Conservation (phyloP, 2,329 filamentous ascomycete genomes). For the Amesomyces nigricolor region DNA sequence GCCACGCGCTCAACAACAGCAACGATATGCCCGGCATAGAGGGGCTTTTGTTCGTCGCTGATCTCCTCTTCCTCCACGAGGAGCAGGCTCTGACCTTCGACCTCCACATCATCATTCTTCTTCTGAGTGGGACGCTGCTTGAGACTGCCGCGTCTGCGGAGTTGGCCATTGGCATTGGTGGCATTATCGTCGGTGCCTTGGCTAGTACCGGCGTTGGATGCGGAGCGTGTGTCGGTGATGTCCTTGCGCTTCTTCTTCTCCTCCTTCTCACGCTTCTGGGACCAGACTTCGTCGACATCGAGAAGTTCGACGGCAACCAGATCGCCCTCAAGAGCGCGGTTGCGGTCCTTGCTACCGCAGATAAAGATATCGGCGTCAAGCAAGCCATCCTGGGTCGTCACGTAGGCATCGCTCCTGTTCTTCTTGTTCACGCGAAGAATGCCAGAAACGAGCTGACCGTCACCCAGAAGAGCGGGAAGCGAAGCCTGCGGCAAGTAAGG, state of each 20-base stretch:
- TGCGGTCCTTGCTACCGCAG: conserved; percentile 97
- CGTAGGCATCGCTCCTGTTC: conserved; percentile 97
- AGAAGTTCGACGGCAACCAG: conserved; percentile 92
- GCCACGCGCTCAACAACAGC: conserved; percentile 95
- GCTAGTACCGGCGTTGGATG: conserved; percentile 66
- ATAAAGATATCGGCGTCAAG: conserved; percentile 99
- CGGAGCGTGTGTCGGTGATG: conserved; percentile 82
- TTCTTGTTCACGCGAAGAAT: conserved; percentile 99
- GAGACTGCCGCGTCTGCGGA: conserved; percentile 88
- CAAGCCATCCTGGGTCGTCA: conserved; percentile 79
- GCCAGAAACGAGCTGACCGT: conserved; percentile 92
- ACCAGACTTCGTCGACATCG: conserved; percentile 97
- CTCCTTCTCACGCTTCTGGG: conserved; percentile 97
- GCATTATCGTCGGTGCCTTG: conserved; percentile 55
- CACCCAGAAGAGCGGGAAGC: conserved; percentile 79
- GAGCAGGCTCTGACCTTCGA: conserved; percentile 93
- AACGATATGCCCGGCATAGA: conserved; percentile 95
- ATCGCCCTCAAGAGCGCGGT: conserved; percentile 92
- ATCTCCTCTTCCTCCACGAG: conserved; percentile 98
- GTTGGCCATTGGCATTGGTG: conserved; percentile 65
- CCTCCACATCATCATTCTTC: conserved; percentile 99
- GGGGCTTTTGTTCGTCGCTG: conserved; percentile 93
- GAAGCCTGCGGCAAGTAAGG: conserved; percentile 94
- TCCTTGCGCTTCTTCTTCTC: conserved; percentile 99
- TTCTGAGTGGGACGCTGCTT: conserved; percentile 97